phyloP scores from a whole-genome alignment of 768 basidiomycete genomes.

The Chalciporus chontae region DNA sequence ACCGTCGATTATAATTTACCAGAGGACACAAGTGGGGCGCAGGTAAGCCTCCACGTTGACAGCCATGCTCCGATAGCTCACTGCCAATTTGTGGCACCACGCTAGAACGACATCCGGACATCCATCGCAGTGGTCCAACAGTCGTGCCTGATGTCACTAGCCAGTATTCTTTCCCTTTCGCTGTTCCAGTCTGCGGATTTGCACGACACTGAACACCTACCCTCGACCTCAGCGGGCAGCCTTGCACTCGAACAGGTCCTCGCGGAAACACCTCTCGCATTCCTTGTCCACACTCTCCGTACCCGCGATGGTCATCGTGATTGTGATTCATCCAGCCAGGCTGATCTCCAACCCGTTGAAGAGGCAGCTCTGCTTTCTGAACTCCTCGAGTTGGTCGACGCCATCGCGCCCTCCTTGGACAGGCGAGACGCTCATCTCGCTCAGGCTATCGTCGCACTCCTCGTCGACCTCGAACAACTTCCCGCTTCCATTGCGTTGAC shows the following conservation, averaged over 20 bases:
- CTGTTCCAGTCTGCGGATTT: constrained; percentile 3
- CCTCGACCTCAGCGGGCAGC: constrained; percentile 43
- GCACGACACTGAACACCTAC: constrained; percentile 57
- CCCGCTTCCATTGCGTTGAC: constrained; percentile 32
- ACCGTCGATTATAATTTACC: constrained; percentile 18
- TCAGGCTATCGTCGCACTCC: constrained; percentile 62
- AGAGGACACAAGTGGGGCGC: constrained; percentile 1
- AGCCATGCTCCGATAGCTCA: background rate
- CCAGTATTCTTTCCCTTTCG: constrained; percentile 58
- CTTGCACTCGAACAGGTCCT: constrained; percentile 8
- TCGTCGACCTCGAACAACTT: constrained; percentile 65
- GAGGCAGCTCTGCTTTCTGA: constrained; percentile 59
- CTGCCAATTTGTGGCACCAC: constrained; percentile 1
- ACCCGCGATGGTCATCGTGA: constrained; percentile 9
- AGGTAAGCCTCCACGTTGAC: background rate
- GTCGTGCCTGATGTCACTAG: constrained; percentile 71
- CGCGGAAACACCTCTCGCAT: constrained; percentile 17
- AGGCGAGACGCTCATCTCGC: constrained; percentile 60
- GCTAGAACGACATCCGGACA: constrained; percentile 59
- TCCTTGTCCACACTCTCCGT: constrained; percentile 18
- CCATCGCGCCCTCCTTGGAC: constrained; percentile 41
- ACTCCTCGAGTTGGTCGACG: constrained; percentile 52
- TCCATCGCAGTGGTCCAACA: constrained; percentile 73
- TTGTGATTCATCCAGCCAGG: background rate
- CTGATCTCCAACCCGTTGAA: constrained; percentile 37